Conservation (phyloP, 345 rosid genomes). For the Corchorus capsularis region DNA sequence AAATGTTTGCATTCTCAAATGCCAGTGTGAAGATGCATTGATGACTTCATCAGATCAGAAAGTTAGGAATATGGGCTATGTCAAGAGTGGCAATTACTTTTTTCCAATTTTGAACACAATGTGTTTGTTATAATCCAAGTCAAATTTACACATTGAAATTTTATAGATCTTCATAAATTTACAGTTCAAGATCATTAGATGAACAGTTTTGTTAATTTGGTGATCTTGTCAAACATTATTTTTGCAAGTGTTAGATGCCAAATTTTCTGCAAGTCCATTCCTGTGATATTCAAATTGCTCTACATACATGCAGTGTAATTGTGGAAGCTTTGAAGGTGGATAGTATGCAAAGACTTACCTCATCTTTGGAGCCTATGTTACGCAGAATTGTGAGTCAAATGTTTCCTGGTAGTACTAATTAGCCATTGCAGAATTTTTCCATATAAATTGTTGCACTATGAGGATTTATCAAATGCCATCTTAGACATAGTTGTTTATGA, state of each 20-base stretch:
- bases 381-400: conserved; percentile 77
- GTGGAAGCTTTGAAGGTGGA: conserved; percentile 97
- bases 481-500: neutral
- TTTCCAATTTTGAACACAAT: neutral
- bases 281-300: conserved; percentile 25
- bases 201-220: conserved; percentile 14
- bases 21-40: neutral
- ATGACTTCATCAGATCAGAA: neutral
- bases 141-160: neutral
- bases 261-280: conserved; percentile 20
- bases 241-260: neutral
- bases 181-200: neutral
- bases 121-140: neutral
- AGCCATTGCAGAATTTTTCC: neutral
- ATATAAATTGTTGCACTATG: neutral
- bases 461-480: neutral
- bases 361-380: conserved; percentile 92
- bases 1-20: too few species aligned
- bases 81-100: neutral
- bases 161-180: neutral
- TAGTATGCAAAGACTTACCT: conserved; percentile 85
- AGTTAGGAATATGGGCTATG: neutral
- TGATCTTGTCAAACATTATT: neutral
- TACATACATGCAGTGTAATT: conserved; percentile 61
- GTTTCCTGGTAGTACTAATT: conserved; percentile 7